Conservation (phyloP, 306 rosid species). For the Begonia loranthoides region DNA sequence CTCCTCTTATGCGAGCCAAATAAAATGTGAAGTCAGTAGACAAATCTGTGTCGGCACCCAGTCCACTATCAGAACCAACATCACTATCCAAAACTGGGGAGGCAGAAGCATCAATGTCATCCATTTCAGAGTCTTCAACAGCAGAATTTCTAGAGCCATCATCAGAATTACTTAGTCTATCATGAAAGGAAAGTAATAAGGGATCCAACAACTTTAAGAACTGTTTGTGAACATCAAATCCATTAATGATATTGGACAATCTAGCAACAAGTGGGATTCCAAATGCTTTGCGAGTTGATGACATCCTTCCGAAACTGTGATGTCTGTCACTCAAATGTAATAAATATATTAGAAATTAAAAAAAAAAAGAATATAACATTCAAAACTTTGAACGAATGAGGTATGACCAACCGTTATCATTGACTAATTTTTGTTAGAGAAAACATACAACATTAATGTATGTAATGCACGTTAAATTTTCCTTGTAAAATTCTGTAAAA, state of each 20-base stretch:
- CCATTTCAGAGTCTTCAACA: conserved; percentile 35
- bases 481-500: no score
- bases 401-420: no score
- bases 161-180: conserved; percentile 19
- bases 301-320: no score
- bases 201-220: conserved; percentile 48
- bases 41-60: conserved; percentile 21
- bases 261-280: conserved; percentile 65
- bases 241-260: conserved; percentile 29
- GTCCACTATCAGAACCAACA: conserved; percentile 24
- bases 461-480: no score
- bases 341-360: no score
- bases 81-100: conserved; percentile 21
- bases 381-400: no score
- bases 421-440: no score
- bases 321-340: no score
- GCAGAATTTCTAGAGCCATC: conserved; percentile 19
- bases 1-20: conserved; percentile 6
- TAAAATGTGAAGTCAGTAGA: conserved; percentile 40
- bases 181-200: conserved; percentile 29
- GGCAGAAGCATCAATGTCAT: conserved; percentile 10
- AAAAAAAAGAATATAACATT: no score
- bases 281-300: conserved; percentile 13
- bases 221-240: conserved; percentile 34
- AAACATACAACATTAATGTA: no score